Evolutionary conservation across 108 stramenopile species (phyloP).

Genomic region (Nitzschia sp.): DNA sequence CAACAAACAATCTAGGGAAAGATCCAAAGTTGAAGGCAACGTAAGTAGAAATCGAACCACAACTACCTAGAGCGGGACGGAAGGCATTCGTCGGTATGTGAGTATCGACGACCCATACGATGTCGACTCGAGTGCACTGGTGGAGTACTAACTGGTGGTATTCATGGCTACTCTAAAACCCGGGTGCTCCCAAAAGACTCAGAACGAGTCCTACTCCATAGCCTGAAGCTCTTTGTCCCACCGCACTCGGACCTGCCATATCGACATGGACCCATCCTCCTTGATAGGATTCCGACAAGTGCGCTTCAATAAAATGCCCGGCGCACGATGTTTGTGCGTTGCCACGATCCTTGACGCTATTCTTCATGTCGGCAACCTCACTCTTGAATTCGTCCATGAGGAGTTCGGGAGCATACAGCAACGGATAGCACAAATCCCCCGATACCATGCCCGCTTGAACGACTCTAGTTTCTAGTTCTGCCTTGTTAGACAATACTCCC

Average conservation of each 20-base stretch:
- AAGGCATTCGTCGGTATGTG: too few species aligned
- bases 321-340: conserved; percentile 92
- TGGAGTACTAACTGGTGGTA: too few species aligned
- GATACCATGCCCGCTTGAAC: conserved; percentile 46
- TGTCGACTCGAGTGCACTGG: too few species aligned
- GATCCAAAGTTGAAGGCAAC: too few species aligned
- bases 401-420: conserved; percentile 84
- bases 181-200: conserved; percentile 15
- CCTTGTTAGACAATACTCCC: conserved; percentile 72
- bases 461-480: conserved; percentile 60
- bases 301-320: conserved; percentile 88
- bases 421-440: conserved; percentile 80
- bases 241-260: conserved; percentile 60
- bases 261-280: conserved; percentile 91
- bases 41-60: too few species aligned
- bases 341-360: conserved; percentile 75
- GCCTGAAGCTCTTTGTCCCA: conserved; percentile 32
- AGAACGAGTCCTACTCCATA: conserved; percentile 19
- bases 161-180: conserved; percentile 17
- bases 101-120: too few species aligned
- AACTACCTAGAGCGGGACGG: too few species aligned
- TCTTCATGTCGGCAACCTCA: conserved; percentile 90
- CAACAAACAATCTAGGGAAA: too few species aligned
- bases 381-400: conserved; percentile 79
- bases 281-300: conserved; percentile 54